Conservation (phyloP, 2,329 filamentous ascomycete species). For the Pezicula carpinea region DNA sequence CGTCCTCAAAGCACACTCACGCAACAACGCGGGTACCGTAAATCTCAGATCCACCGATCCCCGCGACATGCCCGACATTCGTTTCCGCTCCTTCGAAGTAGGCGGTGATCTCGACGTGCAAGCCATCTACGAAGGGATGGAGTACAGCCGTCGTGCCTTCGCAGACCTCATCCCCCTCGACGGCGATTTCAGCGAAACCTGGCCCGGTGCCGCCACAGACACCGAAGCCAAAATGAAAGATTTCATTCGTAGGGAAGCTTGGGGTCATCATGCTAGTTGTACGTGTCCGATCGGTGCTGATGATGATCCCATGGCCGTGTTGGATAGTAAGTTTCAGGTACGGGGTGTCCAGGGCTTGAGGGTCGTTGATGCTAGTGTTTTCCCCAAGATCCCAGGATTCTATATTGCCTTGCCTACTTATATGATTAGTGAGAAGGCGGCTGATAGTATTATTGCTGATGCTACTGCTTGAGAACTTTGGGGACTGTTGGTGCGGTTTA, state of each 20-base stretch:
- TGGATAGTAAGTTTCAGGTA: conserved; percentile 52
- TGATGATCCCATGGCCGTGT: conserved; percentile 37
- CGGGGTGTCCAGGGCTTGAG: conserved; percentile 48
- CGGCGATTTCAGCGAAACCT: conserved; percentile 37
- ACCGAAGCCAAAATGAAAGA: conserved; percentile 40
- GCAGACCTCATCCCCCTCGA: conserved; percentile 35
- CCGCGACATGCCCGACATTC: conserved; percentile 57
- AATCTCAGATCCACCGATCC: conserved; percentile 57
- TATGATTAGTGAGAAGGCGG: conserved; percentile 56
- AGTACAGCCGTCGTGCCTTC: conserved; percentile 29
- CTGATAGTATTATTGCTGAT: conserved; percentile 7
- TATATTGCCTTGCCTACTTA: conserved; percentile 47
- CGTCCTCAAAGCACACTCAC: conserved; percentile 58
- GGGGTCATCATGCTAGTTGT: conserved; percentile 53
- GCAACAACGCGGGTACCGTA: conserved; percentile 59
- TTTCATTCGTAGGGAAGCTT: conserved; percentile 44
- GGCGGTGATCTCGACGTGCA: conserved; percentile 27
- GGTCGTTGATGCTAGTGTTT: conserved; percentile 57
- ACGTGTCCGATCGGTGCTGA: conserved; percentile 47
- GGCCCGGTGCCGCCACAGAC: conserved; percentile 35
- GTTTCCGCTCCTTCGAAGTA: conserved; percentile 55
- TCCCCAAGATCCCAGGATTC: conserved; percentile 45
- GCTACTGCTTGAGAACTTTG: not conserved
- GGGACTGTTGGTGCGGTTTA: too few relatives aligned
- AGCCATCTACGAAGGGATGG: conserved; percentile 14